Evolutionary conservation across 805 yeast genomes (phyloP).

Genomic region (Yarrowia bubula): DNA sequence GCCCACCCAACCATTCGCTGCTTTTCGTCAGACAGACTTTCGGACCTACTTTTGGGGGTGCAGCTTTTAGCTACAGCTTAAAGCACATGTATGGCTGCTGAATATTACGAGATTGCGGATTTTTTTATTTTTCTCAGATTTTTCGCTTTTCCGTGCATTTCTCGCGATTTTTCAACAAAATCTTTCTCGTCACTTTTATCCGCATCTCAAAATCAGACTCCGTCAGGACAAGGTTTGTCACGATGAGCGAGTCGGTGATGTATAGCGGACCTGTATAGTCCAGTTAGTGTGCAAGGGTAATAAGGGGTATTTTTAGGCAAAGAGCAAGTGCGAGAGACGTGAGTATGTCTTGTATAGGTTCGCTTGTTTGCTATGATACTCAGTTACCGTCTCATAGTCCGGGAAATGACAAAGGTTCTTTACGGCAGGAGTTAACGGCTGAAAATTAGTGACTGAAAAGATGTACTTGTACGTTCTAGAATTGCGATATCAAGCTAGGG

Average conservation of each 20-base stretch:
- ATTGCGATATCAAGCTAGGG: background rate
- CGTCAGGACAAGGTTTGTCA: background rate
- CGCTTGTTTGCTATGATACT: background rate
- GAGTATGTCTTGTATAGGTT: no score
- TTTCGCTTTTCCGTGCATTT: background rate
- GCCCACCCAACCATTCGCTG: slow-evolving; percentile 3
- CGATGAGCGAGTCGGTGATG: background rate
- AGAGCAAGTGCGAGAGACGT: no score
- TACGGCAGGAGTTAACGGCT: slow-evolving; percentile 5
- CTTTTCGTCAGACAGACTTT: slow-evolving; percentile 8
- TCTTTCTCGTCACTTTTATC: background rate
- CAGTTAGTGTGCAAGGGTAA: background rate
- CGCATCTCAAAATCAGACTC: background rate
- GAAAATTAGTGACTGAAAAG: background rate
- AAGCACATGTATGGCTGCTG: no score
- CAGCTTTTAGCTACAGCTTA: background rate
- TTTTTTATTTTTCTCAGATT: background rate
- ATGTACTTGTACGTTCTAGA: background rate
- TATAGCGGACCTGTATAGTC: background rate
- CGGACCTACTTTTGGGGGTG: slow-evolving; percentile 3
- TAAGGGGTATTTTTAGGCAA: background rate
- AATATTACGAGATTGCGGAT: no score
- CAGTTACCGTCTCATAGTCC: background rate
- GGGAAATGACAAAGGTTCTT: background rate
- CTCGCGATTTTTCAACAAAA: background rate